Base-by-base conservation (phyloP, 208 protist species). In the Wallacemonas sp. region DNA sequence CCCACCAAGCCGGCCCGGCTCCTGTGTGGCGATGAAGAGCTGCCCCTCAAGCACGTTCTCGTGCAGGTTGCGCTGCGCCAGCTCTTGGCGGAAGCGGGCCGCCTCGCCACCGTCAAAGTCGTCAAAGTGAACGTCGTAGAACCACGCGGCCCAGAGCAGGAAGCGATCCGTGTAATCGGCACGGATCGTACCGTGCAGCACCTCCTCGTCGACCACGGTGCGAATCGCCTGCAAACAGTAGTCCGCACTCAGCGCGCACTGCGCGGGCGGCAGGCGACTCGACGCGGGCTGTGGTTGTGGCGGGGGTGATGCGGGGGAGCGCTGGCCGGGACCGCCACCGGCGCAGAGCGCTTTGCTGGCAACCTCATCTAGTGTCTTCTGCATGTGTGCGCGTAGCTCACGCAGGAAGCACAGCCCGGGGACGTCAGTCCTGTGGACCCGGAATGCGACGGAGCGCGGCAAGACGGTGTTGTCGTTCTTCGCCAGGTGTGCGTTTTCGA, bases 401-500 rank as follows among this genome's bases (percentile, higher is more conserved):
- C 83, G 83, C 49, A 90, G 24, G 64, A 75, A 86, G 55, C 83
- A 90, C 30, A 90, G 60, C 17, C 74, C 68, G 4, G 83, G 83
- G 6, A 90, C 67, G 48, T 90, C 77, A 1, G 76, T 76, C 2
- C 68, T 58, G 62, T 80, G 72, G 38, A 83, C 57, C 23, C 56
- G 23, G 30, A 89, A 64, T 24, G 70, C 70, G 2, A 89, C 24
- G 4, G 83, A 73, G 6, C 78, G 75, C 8, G 68, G 69, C 16
- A 85, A 43, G 5, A 85, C 47, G 52, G 52, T 58, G 32, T 58
- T 58, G 16, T 58, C 52, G n/a, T 58, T 58, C 26, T 39, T 58
- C 29, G 52, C 32, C 6, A 58, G 38, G 38, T 30, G 65, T 30
- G 16, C 47, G 23, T 12, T 38, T 36, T 27, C 41, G 47, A 26